phyloP scores from a whole-genome alignment of 805 yeast species.

The Ogataea corticis region DNA sequence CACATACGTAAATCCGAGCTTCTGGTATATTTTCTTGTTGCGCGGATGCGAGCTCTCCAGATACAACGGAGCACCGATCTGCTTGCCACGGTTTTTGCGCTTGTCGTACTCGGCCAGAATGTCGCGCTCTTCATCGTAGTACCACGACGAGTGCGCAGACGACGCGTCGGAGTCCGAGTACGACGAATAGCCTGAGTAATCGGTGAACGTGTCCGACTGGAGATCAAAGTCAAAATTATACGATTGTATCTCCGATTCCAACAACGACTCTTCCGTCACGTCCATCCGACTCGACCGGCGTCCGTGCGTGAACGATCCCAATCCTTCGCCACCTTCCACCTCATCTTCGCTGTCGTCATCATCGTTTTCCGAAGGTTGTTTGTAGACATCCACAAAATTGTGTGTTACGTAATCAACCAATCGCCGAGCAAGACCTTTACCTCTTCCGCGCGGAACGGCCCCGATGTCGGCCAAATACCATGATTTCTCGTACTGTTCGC shows the following conservation, averaged over 20 bases:
- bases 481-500: conserved; percentile 39
- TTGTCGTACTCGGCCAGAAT: conserved; percentile 35
- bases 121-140: conserved; percentile 37
- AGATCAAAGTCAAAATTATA: conserved; percentile 36
- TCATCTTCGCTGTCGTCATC: conserved; percentile 21
- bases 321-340: conserved; percentile 22
- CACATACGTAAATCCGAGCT: conserved; percentile 49
- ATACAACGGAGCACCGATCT: conserved; percentile 41
- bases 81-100: conserved; percentile 29
- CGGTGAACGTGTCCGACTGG: conserved; percentile 35
- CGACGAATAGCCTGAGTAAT: conserved; percentile 36
- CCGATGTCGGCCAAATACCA: conserved; percentile 65
- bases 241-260: conserved; percentile 36
- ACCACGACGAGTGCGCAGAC: conserved; percentile 37
- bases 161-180: conserved; percentile 32
- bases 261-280: conserved; percentile 28
- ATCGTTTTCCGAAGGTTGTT: conserved; percentile 13
- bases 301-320: conserved; percentile 7
- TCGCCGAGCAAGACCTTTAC: conserved; percentile 56
- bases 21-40: conserved; percentile 53
- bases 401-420: conserved; percentile 51
- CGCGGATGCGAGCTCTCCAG: conserved; percentile 58
- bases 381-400: conserved; percentile 40
- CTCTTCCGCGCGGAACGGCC: conserved; percentile 56
- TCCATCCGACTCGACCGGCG: conserved; percentile 15